These are phyloP conservation scores for Nicotiana otophora DNA, from an alignment of 257 asterid species.

Conservation along the genomic window DNA sequence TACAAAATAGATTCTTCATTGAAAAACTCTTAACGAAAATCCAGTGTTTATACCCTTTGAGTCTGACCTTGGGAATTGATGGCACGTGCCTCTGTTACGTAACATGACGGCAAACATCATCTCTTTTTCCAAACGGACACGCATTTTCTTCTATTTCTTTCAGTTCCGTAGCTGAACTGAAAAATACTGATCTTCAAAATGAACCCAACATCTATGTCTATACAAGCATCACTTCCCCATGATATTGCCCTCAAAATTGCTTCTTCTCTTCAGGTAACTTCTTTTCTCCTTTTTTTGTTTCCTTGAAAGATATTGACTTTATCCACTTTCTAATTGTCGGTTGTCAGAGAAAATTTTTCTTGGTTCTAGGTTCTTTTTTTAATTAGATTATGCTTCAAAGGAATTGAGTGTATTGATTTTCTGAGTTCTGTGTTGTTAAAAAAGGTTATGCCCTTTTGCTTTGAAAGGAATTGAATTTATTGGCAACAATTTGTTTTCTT, in stretches of 20 bases:
- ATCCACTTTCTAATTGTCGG: conserved; percentile 17
- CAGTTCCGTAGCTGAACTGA: conserved; percentile 4
- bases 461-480: too few relatives aligned
- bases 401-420: background rate
- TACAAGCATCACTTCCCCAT: conserved; percentile 52
- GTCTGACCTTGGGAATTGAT: background rate
- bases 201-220: background rate
- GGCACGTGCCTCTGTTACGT: background rate
- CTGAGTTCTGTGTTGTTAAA: background rate
- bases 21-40: too few relatives aligned
- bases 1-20: too few relatives aligned
- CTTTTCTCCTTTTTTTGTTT: background rate
- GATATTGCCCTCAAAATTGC: conserved; percentile 69
- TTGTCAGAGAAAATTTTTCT: conserved; percentile 15
- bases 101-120: background rate
- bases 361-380: background rate
- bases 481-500: too few relatives aligned
- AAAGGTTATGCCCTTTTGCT: too few relatives aligned
- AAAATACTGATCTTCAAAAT: background rate
- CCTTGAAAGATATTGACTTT: background rate
- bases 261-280: conserved; percentile 60
- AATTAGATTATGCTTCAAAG: background rate
- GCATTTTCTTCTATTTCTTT: conserved; percentile 5
- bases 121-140: background rate
- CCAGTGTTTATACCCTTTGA: too few relatives aligned